Evolutionary conservation across 2,329 filamentous ascomycete species (phyloP).

Genomic region (Volutella citrinella): DNA sequence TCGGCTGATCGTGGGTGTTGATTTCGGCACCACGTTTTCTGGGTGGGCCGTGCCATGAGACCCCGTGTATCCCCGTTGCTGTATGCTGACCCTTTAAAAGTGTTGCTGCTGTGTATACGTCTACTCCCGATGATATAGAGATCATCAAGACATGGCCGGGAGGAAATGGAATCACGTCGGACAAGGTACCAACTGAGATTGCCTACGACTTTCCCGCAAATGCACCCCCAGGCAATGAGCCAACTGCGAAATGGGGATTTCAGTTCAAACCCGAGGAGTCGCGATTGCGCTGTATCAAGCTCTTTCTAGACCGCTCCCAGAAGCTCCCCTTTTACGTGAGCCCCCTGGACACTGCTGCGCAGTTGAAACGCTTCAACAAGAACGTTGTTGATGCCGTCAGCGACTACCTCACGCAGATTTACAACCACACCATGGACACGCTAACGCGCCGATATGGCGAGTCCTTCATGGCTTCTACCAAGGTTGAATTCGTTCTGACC

Average conservation of each 20-base stretch:
- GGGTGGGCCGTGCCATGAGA: constrained; percentile 47
- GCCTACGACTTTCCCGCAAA: constrained; percentile 50
- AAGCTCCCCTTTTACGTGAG: constrained; percentile 80
- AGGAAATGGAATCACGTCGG: constrained; percentile 80
- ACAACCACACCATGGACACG: constrained; percentile 76
- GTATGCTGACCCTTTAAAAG: constrained; percentile 18
- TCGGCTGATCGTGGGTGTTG: constrained; percentile 72
- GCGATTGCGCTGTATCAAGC: constrained; percentile 76
- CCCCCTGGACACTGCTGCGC: constrained; percentile 71
- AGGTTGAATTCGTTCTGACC: constrained; percentile 76
- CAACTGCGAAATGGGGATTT: constrained; percentile 72
- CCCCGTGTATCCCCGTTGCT: neutral
- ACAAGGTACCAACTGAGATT: constrained; percentile 82
- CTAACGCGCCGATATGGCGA: constrained; percentile 72
- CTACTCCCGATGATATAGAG: constrained; percentile 74
- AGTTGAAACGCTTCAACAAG: constrained; percentile 71
- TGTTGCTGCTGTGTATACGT: constrained; percentile 71
- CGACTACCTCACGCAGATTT: constrained; percentile 75
- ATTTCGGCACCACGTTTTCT: constrained; percentile 83
- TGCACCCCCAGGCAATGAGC: constrained; percentile 34
- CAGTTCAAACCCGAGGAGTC: constrained; percentile 77
- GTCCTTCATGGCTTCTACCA: constrained; percentile 73
- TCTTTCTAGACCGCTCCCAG: constrained; percentile 77
- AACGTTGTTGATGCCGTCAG: constrained; percentile 77
- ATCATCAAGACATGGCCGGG: constrained; percentile 85